A percentile compares a stretch with the other conserved stretches of the same genome.
These are phyloP conservation scores for Myriosclerotinia duriaeana DNA, from an alignment of 2,329 filamentous ascomycete genomes.

Conservation along the genomic window DNA sequence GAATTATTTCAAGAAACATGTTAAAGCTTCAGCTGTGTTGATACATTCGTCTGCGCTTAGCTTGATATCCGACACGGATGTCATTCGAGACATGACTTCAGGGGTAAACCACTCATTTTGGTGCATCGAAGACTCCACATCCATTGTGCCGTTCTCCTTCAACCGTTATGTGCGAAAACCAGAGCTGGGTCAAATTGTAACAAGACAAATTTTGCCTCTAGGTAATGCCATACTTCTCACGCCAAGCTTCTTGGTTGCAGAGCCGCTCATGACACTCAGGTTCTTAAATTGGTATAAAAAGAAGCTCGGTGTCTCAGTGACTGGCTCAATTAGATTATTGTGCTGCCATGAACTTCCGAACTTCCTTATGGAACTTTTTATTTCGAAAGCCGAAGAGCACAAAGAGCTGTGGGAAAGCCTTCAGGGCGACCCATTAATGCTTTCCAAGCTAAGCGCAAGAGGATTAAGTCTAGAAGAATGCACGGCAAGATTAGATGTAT, in stretches of 20 bases:
- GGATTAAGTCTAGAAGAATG: slow-evolving; percentile 35
- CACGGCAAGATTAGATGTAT: slow-evolving; percentile 31
- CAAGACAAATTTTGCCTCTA: slow-evolving; percentile 48
- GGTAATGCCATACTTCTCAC: slow-evolving; percentile 50
- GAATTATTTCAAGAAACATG: slow-evolving; percentile 45
- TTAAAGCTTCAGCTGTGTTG: slow-evolving; percentile 30
- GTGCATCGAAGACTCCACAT: slow-evolving; percentile 34
- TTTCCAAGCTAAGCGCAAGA: slow-evolving; percentile 31
- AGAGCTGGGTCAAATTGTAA: slow-evolving; percentile 41
- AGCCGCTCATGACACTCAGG: slow-evolving; percentile 44
- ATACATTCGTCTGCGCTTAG: slow-evolving; percentile 36
- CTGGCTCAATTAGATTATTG: slow-evolving; percentile 30
- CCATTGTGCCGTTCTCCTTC: slow-evolving; percentile 34
- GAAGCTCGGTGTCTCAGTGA: slow-evolving; percentile 25
- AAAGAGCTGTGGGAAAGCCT: slow-evolving; percentile 30
- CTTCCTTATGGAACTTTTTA: slow-evolving; percentile 38
- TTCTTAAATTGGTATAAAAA: slow-evolving; percentile 47
- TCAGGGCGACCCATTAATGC: slow-evolving; percentile 32
- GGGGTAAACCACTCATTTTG: slow-evolving; percentile 32
- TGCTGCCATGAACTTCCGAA: slow-evolving; percentile 33
- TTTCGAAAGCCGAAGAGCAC: slow-evolving; percentile 36
- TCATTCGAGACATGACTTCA: slow-evolving; percentile 19
- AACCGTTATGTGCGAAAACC: slow-evolving; percentile 20
- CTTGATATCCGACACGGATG: slow-evolving; percentile 31
- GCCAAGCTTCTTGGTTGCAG: slow-evolving; percentile 51